These are phyloP conservation scores for Globisporangium orthogonon DNA, from an alignment of 352 stramenopile genomes.

Conservation along the genomic window DNA sequence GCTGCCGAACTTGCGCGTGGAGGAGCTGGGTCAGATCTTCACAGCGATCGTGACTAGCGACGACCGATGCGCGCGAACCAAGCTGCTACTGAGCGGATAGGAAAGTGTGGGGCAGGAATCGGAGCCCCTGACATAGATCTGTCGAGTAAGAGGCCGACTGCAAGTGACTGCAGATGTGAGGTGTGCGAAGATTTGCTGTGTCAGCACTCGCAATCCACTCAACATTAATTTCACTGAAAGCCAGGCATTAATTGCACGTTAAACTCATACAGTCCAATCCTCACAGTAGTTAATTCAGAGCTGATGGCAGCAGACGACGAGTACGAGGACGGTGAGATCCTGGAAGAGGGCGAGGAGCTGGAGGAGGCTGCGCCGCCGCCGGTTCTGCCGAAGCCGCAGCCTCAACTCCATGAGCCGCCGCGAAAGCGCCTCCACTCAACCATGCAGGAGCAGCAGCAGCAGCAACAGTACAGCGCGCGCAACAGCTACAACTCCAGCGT, in stretches of 20 bases:
- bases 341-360: constrained; percentile 34
- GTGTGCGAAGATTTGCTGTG: no score
- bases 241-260: background rate
- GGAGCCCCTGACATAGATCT: no score
- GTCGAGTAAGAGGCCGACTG: no score
- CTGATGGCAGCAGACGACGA: constrained; percentile 26
- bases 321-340: constrained; percentile 71
- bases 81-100: constrained; percentile 5
- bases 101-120: background rate
- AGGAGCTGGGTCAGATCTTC: constrained; percentile 14
- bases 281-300: background rate
- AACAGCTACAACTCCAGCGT: constrained; percentile 1
- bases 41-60: constrained; percentile 10
- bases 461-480: constrained; percentile 4
- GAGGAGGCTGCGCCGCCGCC: constrained; percentile 10
- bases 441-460: constrained; percentile 18
- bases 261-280: background rate
- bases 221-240: background rate
- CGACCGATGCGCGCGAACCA: background rate
- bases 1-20: constrained; percentile 3
- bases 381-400: constrained; percentile 6
- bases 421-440: constrained; percentile 26
- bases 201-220: background rate
- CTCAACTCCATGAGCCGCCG: background rate
- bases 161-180: no score